A percentile compares a stretch with the other conserved stretches of the same genome.
These are phyloP conservation scores for Sonneratia caseolaris DNA, from an alignment of 345 rosid genomes.

Conservation along the genomic window DNA sequence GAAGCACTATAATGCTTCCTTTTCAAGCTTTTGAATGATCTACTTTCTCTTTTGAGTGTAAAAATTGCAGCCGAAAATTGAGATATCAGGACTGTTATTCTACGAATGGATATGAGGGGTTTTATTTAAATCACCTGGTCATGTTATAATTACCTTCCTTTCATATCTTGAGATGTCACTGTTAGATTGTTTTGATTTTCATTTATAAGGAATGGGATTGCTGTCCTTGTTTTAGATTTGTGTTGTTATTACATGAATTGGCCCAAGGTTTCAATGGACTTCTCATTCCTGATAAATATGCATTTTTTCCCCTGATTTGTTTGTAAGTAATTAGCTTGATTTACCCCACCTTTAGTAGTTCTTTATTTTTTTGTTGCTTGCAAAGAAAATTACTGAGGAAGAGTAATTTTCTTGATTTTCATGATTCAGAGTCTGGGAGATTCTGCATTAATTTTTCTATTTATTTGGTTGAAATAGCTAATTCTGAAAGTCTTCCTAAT, in stretches of 20 bases:
- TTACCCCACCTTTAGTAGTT: not conserved
- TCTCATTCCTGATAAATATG: too few relatives aligned
- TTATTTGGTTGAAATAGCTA: not conserved
- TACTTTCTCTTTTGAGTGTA: not conserved
- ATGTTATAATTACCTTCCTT: not conserved
- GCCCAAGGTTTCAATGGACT: not conserved
- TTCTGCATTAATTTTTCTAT: not conserved
- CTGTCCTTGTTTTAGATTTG: not conserved
- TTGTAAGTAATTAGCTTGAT: too few relatives aligned
- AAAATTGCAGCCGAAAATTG: not conserved
- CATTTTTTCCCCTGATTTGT: too few relatives aligned
- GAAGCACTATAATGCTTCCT: not conserved
- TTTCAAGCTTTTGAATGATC: not conserved
- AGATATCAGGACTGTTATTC: not conserved
- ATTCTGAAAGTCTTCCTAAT: not conserved
- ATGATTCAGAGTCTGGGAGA: not conserved
- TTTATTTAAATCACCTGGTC: not conserved
- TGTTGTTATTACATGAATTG: not conserved
- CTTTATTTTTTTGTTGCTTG: not conserved
- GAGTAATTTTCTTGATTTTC: not conserved
- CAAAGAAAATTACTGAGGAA: not conserved
- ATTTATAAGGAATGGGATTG: not conserved
- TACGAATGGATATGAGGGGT: not conserved
- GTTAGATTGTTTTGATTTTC: not conserved
- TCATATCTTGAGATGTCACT: not conserved